phyloP scores from a whole-genome alignment of 805 yeast genomes.

The Pichia paraexigua region DNA sequence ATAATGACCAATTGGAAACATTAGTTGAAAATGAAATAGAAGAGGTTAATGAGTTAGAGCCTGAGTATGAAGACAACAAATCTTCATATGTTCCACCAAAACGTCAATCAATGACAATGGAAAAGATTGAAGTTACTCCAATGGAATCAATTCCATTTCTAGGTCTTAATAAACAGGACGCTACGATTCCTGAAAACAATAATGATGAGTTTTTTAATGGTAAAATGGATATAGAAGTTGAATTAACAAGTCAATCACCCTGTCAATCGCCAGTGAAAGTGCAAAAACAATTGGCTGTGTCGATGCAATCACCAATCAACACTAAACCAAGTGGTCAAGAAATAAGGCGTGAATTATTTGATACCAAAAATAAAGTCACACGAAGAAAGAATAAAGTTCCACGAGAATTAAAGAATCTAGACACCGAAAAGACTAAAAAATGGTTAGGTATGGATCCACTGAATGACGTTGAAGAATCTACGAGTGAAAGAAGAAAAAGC shows the following conservation, averaged over 20 bases:
- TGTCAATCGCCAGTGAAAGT: background rate
- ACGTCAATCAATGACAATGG: constrained; percentile 1
- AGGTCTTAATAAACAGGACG: background rate
- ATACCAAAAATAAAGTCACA: constrained; percentile 16
- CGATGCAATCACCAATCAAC: background rate
- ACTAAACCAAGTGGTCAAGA: background rate
- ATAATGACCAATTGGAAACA: constrained; percentile 6
- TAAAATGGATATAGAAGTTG: background rate
- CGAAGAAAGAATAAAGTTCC: constrained; percentile 14
- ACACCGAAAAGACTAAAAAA: constrained; percentile 16
- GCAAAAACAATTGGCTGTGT: no score
- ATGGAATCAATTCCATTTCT: constrained; percentile 1
- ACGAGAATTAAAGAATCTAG: constrained; percentile 35
- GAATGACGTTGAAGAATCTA: constrained; percentile 21
- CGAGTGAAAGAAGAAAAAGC: constrained; percentile 12
- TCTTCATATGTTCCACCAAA: constrained; percentile 9
- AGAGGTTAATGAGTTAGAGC: constrained; percentile 18
- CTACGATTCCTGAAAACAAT: background rate
- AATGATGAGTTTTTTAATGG: background rate
- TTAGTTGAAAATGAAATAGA: constrained; percentile 7
- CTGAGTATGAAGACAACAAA: constrained; percentile 13
- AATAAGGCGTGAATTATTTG: background rate
- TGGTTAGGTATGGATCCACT: constrained; percentile 11
- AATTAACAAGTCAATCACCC: background rate
- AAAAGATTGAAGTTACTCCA: constrained; percentile 9